Conservation (phyloP, 2,329 filamentous ascomycete species). For the Aotearoamyces nothofagi region DNA sequence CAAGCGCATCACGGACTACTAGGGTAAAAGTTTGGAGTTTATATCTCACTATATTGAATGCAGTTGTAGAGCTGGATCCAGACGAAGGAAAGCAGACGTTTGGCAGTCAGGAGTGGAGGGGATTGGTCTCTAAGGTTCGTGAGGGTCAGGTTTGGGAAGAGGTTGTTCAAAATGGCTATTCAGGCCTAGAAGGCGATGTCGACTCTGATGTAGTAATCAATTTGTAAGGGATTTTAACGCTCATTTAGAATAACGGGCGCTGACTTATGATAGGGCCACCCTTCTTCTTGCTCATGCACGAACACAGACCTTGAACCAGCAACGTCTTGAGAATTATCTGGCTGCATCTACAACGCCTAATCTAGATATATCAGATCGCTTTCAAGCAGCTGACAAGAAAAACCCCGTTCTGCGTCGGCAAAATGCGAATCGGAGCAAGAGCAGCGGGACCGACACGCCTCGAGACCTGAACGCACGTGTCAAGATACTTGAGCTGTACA, state of each 20-base stretch:
- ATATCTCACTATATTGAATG: slow-evolving; percentile 86
- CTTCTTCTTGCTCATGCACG: slow-evolving; percentile 81
- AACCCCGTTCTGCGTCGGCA: slow-evolving; percentile 38
- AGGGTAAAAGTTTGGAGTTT: slow-evolving; percentile 95
- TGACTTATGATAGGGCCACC: slow-evolving; percentile 51
- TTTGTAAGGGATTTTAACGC: slow-evolving; percentile 39
- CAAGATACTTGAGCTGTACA: slow-evolving; percentile 90
- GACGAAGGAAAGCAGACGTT: slow-evolving; percentile 85
- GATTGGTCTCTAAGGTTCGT: slow-evolving; percentile 67
- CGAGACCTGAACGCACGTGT: slow-evolving; percentile 72
- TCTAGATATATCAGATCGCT: slow-evolving; percentile 53
- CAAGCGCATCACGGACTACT: slow-evolving; percentile 64
- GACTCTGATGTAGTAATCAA: slow-evolving; percentile 92
- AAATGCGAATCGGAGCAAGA: slow-evolving; percentile 38
- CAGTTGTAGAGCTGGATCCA: slow-evolving; percentile 73
- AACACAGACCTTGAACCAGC: slow-evolving; percentile 71
- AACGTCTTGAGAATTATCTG: slow-evolving; percentile 76
- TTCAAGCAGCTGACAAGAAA: slow-evolving; percentile 30
- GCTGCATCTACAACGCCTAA: slow-evolving; percentile 60
- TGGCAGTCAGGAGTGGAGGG: slow-evolving; percentile 72
- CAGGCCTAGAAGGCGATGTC: slow-evolving; percentile 75
- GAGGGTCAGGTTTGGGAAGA: slow-evolving; percentile 93
- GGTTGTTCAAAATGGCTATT: slow-evolving; percentile 75
- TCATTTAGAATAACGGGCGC: background rate
- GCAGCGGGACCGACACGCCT: slow-evolving; percentile 60